Conservation (phyloP, 257 asterid genomes). For the Lavandula angustifolia region DNA sequence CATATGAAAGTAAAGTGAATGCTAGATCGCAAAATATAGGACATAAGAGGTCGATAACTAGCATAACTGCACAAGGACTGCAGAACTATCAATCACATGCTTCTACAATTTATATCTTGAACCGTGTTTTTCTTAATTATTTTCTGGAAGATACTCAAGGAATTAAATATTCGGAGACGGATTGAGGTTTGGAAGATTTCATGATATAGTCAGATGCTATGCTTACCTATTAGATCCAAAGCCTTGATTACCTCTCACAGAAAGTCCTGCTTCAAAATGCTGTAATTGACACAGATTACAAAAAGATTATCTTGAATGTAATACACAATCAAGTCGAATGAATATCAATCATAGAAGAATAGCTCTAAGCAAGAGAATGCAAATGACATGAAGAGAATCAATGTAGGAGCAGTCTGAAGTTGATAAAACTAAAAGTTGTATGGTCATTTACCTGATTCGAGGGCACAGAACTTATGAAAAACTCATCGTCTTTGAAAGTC, state of each 20-base stretch:
- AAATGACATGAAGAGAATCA: conserved; percentile 1
- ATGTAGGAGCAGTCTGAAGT: conserved; percentile 11
- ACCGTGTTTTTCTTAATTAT: neutral
- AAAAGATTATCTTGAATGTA: conserved; percentile 27
- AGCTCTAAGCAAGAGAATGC: conserved; percentile 4
- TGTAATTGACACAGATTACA: conserved; percentile 41
- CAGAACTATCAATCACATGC: neutral
- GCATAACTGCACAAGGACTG: neutral
- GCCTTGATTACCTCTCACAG: conserved; percentile 68
- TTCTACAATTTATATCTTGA: neutral
- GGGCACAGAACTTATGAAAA: conserved; percentile 91
- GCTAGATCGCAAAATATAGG: conserved; percentile 7
- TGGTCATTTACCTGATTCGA: conserved; percentile 65
- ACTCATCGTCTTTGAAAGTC: conserved; percentile 85
- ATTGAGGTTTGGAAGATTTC: conserved; percentile 2
- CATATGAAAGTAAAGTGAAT: neutral
- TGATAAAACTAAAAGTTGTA: neutral
- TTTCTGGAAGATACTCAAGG: conserved; percentile 7
- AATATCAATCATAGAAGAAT: conserved; percentile 7
- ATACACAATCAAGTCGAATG: conserved; percentile 14
- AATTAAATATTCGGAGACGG: neutral
- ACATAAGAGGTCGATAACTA: neutral
- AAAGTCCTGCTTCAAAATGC: conserved; percentile 97
- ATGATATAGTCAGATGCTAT: conserved; percentile 7
- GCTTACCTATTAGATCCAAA: conserved; percentile 72